A percentile compares a stretch with the other conserved stretches of the same genome.
phyloP scores from a whole-genome alignment of 2,329 filamentous ascomycete genomes.

The Alternaria alternata region DNA sequence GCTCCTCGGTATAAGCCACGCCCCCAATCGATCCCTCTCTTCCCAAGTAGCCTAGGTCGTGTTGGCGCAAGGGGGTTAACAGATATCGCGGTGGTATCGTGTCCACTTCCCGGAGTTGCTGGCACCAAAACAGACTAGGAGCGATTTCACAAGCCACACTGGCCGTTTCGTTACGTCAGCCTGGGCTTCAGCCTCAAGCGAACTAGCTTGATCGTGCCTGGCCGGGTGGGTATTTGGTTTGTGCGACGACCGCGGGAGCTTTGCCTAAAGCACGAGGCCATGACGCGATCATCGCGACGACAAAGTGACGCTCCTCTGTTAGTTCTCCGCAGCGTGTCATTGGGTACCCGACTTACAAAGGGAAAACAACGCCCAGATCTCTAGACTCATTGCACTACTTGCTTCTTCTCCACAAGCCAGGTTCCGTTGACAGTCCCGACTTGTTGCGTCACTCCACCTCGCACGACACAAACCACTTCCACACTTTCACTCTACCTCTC shows the following conservation, averaged over 20 bases:
- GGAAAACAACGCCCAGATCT: constrained; percentile 9
- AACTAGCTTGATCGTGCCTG: constrained; percentile 8
- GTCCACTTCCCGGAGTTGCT: constrained; percentile 39
- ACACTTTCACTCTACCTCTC: background rate
- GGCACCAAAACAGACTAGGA: constrained; percentile 11
- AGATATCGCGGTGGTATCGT: constrained; percentile 30
- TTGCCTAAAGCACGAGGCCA: constrained; percentile 34
- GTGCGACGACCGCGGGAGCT: constrained; percentile 19
- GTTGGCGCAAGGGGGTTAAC: constrained; percentile 28
- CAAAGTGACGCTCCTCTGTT: constrained; percentile 19
- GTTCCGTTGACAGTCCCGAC: background rate
- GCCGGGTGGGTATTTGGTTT: constrained; percentile 1
- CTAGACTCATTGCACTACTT: constrained; percentile 4
- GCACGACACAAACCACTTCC: constrained; percentile 1
- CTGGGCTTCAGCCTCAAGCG: constrained; percentile 29
- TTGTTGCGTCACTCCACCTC: constrained; percentile 3
- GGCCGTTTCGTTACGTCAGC: constrained; percentile 25
- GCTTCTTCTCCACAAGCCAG: constrained; percentile 13
- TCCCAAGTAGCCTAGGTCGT: background rate
- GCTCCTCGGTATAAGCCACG: background rate
- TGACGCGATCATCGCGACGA: constrained; percentile 42
- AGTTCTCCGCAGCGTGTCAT: constrained; percentile 10
- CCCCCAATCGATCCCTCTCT: constrained; percentile 17
- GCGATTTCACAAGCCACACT: constrained; percentile 6
- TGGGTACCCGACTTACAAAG: constrained; percentile 6